Conservation (phyloP, 1,284 basidiomycete species). For the Ceratobasidium sp. region DNA sequence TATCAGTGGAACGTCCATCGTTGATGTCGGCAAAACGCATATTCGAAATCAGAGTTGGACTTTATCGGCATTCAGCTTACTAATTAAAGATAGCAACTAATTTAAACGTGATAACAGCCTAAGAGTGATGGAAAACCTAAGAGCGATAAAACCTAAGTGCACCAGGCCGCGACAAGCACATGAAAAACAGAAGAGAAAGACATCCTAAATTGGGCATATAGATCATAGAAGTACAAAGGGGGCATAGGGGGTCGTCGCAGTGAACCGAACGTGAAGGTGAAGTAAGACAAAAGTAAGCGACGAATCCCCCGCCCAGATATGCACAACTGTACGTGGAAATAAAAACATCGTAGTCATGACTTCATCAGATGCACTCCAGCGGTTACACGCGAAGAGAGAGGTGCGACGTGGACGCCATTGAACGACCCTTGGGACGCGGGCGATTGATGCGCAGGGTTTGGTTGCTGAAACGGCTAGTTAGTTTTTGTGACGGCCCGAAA, state of each 20-base stretch:
- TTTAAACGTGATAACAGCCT: no score
- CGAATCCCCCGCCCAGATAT: slow-evolving; percentile 23
- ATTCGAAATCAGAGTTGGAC: no score
- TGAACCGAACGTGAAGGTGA: slow-evolving; percentile 4
- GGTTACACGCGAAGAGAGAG: slow-evolving; percentile 34
- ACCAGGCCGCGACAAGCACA: no score
- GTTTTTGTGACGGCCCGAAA: neutral
- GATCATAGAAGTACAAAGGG: slow-evolving; percentile 38
- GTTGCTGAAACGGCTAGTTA: neutral
- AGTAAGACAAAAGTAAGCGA: slow-evolving; percentile 10
- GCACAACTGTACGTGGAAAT: slow-evolving; percentile 37
- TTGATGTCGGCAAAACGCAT: no score
- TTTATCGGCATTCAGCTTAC: no score
- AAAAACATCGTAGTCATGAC: slow-evolving; percentile 31
- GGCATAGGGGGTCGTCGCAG: slow-evolving; percentile 39
- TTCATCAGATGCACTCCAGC: slow-evolving; percentile 28
- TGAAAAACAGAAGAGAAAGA: slow-evolving; percentile 4
- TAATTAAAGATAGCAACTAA: no score
- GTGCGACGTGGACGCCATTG: slow-evolving; percentile 6
- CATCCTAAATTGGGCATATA: slow-evolving; percentile 35
- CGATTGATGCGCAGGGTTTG: slow-evolving; percentile 32
- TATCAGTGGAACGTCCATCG: no score
- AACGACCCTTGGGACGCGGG: slow-evolving; percentile 34
- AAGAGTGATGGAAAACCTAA: no score
- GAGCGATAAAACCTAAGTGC: no score